Evolutionary conservation across 805 yeast genomes (phyloP), one percentile per base, ranked within the genome.

Genomic region (Hanseniaspora vineae): DNA sequence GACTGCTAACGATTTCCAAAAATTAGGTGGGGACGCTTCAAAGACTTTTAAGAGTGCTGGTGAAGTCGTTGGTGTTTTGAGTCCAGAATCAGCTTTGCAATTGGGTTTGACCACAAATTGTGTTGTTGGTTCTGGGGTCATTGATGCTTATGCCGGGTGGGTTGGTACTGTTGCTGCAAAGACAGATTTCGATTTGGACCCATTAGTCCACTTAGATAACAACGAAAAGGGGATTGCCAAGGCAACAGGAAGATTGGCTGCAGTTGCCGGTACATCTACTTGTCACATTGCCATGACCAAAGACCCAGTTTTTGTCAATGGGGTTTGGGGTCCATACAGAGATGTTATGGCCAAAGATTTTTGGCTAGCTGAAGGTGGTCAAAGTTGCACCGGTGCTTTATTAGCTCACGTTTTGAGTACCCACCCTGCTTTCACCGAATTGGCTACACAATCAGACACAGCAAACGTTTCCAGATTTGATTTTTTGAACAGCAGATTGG

Each of bases 301-400:
- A 51, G 81, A 85, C 31, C 84, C 96, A 0, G 78, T 87, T 42
- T 89, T 90, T 62, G 97, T 90, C 10, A 78, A 86, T 42, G 98
- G 98, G 51, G 96, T 92, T 33, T 92, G 98, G 98, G 98, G 98
- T 13, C 98, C 98, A 2, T 92, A 92, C 66, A 75, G 88, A 58
- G 96, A 89, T 64, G 95, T 86, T 5, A 74, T 90, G 70, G 84
- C 94, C n/a, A 82, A 84, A 31, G 87, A 80, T 6, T 81, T 72
- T 58, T 92, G 97, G 97, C 72, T 89, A 53, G 96, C 97, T 13
- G 98, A 92, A 67, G 98, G 98, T 60, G 98, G 98, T n/a, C 98
- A 92, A 65, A 82, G 94, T 14, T 84, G 96, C 61, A 92, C 98
- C 2, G 98, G 98, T 55, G 96, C 94, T 31, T 73, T 92, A 39